Evolutionary conservation across 1,284 basidiomycete genomes (phyloP), one percentile per base, ranked within the genome.

Genomic region (Caloboletus firmus): DNA sequence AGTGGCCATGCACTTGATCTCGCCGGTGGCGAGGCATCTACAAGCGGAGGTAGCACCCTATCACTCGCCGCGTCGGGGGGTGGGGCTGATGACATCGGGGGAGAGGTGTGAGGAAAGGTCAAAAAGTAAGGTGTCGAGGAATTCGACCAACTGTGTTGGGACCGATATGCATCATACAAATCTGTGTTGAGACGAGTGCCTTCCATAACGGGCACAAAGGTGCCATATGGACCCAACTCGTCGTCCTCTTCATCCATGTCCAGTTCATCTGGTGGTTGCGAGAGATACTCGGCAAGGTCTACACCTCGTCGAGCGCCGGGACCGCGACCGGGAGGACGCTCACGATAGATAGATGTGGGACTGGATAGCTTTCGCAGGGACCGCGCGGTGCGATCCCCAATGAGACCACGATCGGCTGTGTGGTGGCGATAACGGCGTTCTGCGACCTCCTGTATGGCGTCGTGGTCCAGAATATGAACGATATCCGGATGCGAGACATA

Each of bases 191-290:
- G 61, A 39, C 82, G 79, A 43, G 73, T 73, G 30, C 83, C 83
- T 63, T 87, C 84, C 44, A 63, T 52, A 30, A 75, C 60, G n/a
- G 69, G 59, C 11, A 67, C 58, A 48, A 66, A 68, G 26, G 59
- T 47, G 47, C 59, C 50, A 31, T 68, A 69, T 2, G 67, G 56
- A 5, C 56, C 59, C 22, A 71, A 10, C 18, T 83, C 79, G 26
- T 82, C 80, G 11, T 84, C 83, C n/a, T 84, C 84, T 6, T 85
- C 84, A 17, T 83, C 74, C 71, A 80, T 68, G 10, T 81, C 78
- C 62, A 81, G 72, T 59, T 81, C 79, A 51, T 78, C 77, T 1
- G 78, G 76, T 12, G 77, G 76, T 12, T 75, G 68, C 13, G 75
- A 69, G 43, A 81, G 72, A 60, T 81, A 84, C 26, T 82, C 80